Evolutionary conservation across 31 red algal genomes (phyloP).

Genomic region (Endocladia muricata): DNA sequence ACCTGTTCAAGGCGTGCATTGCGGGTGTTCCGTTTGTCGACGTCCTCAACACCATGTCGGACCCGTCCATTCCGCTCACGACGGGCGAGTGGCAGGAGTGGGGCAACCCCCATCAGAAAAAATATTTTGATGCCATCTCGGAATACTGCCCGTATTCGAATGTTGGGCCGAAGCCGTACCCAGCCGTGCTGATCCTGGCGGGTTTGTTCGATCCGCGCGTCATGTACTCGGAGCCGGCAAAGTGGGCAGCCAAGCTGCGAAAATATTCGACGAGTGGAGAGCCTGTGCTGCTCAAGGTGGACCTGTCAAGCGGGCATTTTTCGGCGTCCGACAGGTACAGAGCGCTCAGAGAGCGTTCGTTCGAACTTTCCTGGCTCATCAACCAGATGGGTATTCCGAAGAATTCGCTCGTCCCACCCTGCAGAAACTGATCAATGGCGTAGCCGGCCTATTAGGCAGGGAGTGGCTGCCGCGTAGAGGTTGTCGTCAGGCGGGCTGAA

Average conservation of each 20-base stretch:
- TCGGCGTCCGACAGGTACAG: constrained; percentile 74
- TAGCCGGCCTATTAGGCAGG: too few relatives aligned
- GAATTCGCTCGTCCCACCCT: neutral
- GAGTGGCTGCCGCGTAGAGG: too few relatives aligned
- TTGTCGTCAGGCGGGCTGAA: too few relatives aligned
- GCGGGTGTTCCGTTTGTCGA: constrained; percentile 92
- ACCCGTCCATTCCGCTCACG: constrained; percentile 74
- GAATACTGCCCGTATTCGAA: constrained; percentile 86
- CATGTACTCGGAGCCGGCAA: constrained; percentile 70
- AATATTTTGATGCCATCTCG: constrained; percentile 70
- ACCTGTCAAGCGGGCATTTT: constrained; percentile 86
- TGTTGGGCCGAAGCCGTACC: constrained; percentile 67
- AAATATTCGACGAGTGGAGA: constrained; percentile 44
- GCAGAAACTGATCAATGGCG: too few relatives aligned
- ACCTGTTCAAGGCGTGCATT: constrained; percentile 71
- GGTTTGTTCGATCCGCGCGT: constrained; percentile 88
- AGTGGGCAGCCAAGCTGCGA: constrained; percentile 76
- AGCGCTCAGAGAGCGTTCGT: constrained; percentile 58
- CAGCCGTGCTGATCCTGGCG: constrained; percentile 68
- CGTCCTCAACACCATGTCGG: constrained; percentile 81
- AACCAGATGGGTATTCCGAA: constrained; percentile 22
- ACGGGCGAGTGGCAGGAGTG: constrained; percentile 85
- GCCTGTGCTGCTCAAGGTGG: constrained; percentile 73
- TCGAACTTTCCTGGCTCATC: constrained; percentile 70
- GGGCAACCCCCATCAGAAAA: constrained; percentile 75